Conservation (phyloP, 805 yeast genomes). For the Ogataea pini region DNA sequence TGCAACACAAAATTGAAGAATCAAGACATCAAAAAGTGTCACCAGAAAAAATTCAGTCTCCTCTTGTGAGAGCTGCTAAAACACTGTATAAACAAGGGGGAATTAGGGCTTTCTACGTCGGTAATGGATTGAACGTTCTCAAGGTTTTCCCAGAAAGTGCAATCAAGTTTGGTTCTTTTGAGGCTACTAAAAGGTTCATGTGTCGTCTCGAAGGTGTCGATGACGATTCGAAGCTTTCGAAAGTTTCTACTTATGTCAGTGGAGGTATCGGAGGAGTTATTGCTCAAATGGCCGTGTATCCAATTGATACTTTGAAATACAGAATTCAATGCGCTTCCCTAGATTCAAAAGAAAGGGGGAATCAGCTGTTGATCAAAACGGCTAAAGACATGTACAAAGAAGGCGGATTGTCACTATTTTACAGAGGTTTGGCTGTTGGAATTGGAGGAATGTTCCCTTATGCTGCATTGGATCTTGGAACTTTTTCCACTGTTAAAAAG, state of each 20-base stretch:
- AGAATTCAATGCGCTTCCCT: constrained; percentile 90
- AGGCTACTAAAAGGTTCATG: constrained; percentile 74
- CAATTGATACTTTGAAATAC: constrained; percentile 91
- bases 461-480: constrained; percentile 94
- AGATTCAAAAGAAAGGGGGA: constrained; percentile 61
- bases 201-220: constrained; percentile 74
- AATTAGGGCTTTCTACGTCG: constrained; percentile 82
- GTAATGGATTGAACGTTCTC: constrained; percentile 89
- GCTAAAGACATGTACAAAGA: constrained; percentile 75
- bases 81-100: constrained; percentile 90
- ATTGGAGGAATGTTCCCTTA: constrained; percentile 95
- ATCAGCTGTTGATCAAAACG: constrained; percentile 59
- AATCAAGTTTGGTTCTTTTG: constrained; percentile 95
- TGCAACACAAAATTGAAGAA: constrained; percentile 34
- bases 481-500: constrained; percentile 82
- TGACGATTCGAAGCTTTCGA: constrained; percentile 69
- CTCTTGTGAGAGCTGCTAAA: constrained; percentile 76
- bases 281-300: constrained; percentile 91
- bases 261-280: constrained; percentile 97
- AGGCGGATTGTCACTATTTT: constrained; percentile 79
- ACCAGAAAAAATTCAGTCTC: constrained; percentile 59
- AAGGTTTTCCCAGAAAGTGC: constrained; percentile 98
- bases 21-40: constrained; percentile 44
- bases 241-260: constrained; percentile 78
- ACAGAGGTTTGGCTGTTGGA: constrained; percentile 90